Base-by-base conservation (phyloP, 2,329 filamentous ascomycete species). In the Colletotrichum phormii region DNA sequence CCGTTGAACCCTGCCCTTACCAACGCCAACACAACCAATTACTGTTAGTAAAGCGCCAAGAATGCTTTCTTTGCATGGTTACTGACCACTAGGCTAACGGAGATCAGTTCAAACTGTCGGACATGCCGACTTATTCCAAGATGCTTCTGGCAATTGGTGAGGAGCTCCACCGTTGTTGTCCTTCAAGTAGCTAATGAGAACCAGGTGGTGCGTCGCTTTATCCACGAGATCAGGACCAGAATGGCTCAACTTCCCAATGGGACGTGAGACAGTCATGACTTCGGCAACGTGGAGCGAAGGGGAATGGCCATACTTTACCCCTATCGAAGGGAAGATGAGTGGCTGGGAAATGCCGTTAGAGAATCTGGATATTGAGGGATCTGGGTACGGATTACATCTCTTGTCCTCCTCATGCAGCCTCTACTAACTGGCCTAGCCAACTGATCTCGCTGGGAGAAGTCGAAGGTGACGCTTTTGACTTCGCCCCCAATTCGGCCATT, bases 111-210 rank as follows among this genome's bases (percentile, higher is more conserved):
- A 90, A 75, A 88, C 87, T 2, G 85, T 89, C 0, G 89, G 89
- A 0, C 89, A 91, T 67, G 86, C 87, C 1, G 89, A 90, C 74
- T 71, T 90, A 3, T 89, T 90, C 68, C 85, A 88, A 64, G 89
- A 90, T 71, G 74, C 71, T 1, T 64, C 74, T 0, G 80, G 78
- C 0, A 82, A 83, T 68, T 85, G 83, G 81, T 64, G 22, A 24
- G 54, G 12, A 7, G 9, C 5, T 51, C 18, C 1, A 13, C 12
- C 9, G 7, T 24, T 7, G 7, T 24, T 7, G 12, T 49, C 8
- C 8, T 26, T 31, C 15, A 5, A 4, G 33, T 18, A 11, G 49
- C 54, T 72, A 35, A 70, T 2, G 33, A 1, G 37, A 26, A 60
- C 1, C 4, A 72, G 70, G 66, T 85, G 83, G 83, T 80, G 79